Base-by-base conservation (phyloP, 441 rosid genomes). In the Adansonia gregorii region DNA sequence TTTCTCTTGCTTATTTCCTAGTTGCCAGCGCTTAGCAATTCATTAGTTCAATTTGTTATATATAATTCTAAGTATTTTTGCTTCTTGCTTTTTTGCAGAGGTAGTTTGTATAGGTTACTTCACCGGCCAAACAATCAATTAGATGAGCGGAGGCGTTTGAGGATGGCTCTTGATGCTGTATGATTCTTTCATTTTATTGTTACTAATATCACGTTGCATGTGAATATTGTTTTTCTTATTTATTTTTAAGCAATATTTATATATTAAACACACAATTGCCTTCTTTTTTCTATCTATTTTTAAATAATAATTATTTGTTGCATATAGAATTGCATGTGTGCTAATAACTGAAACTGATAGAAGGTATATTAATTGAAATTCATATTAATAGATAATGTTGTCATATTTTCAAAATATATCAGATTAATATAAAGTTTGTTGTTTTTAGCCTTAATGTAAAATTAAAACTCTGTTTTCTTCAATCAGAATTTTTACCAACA, bases 151-250 rank as follows among this genome's bases (percentile, higher is more conserved):
- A 89, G 92, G 86, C 93, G 99, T 72, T 83, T 94, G 78, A 92
- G 94, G 89, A 92, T 94, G 95, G 99, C 98, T 72, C 90, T 95
- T 80, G 97, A 95, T 86, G 91, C 98, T 74, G 99, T 95, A 93
- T 81, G 88, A 75, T 73, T 85, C 80, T 61, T 27, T 51, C 14
- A 24, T 70, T 51, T 51, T n/a, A 27, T 27, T 43, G 31, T 52
- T 52, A 27, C 8, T 51, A 70, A n/a, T 51, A 70, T 70, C 15
- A 24, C 49, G 12, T n/a, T 66, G 12, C 39, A 35, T 41, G 70
- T 10, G 70, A 66, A 41, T 66, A n/a, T 41, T 66, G 6, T 65
- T 60, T 60, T 60, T 41, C 48, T n/a, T 7, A 35, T 64, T 64
- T 64, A 64, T 6, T 64, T 64, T 64, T 35, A 65, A 39, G 41